phyloP scores from a whole-genome alignment of 768 basidiomycete genomes.

The Collybiopsis luxurians region DNA sequence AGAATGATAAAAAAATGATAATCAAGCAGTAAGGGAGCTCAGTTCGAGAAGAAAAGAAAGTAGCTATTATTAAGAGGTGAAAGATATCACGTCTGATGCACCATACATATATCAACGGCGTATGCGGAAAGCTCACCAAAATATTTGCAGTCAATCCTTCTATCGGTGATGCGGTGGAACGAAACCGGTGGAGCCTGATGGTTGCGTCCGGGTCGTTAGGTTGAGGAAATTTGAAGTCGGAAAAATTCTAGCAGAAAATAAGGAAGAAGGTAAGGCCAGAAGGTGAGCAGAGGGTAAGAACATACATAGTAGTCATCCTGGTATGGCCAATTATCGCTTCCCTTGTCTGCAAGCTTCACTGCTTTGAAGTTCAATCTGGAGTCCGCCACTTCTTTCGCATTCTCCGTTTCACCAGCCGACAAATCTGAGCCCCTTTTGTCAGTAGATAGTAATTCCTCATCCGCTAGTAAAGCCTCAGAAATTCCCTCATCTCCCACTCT shows the following conservation, averaged over 20 bases:
- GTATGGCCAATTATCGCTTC: slow-evolving; percentile 79
- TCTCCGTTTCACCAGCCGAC: slow-evolving; percentile 30
- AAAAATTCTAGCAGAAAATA: slow-evolving; percentile 43
- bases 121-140: slow-evolving; percentile 63
- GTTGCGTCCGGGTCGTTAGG: slow-evolving; percentile 36
- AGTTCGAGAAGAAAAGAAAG: too few species aligned
- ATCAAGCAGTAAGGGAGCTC: too few species aligned
- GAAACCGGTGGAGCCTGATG: slow-evolving; percentile 85
- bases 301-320: slow-evolving; percentile 70
- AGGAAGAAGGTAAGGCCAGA: neutral
- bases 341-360: slow-evolving; percentile 45
- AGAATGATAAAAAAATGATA: too few species aligned
- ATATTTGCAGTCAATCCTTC: slow-evolving; percentile 86
- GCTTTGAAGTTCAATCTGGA: neutral
- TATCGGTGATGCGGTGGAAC: slow-evolving; percentile 73
- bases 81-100: too few species aligned
- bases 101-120: too few species aligned
- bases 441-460: too few species aligned
- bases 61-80: too few species aligned
- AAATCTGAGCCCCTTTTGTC: too few species aligned
- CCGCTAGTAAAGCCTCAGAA: too few species aligned
- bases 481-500: too few species aligned
- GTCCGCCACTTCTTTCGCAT: neutral
- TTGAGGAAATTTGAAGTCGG: slow-evolving; percentile 47
- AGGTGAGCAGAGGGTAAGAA: too few species aligned